Base-by-base conservation (phyloP, 2,329 filamentous ascomycete genomes). In the Ceratocystis ficicola region DNA sequence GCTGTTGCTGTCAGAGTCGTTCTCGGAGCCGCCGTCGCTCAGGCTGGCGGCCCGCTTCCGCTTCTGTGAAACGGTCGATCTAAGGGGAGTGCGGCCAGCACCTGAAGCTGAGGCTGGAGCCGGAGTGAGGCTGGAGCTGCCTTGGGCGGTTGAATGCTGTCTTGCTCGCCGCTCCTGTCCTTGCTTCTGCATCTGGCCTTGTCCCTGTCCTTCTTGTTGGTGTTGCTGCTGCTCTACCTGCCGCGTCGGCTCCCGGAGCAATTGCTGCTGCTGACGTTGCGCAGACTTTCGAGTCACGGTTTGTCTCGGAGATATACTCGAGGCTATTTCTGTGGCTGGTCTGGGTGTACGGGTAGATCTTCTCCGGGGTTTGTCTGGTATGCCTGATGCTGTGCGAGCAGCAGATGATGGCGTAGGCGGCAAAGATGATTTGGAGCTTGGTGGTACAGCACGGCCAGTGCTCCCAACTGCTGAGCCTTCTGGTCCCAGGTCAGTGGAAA, bases 1-100 rank as follows among this genome's bases (percentile, higher is more conserved):
- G 15, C 6, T 5, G 22, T 64, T 44, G 22, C 62, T 50, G 28
- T 66, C 64, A 46, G 36, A 48, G 46, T 69, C 68, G 61, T 63
- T 36, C 1, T 61, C 65, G 44, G 25, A 32, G 17, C 1, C 44
- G 22, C 57, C n/a, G 28, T 48, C 44, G 36, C 36, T 41, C n/a
- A 52, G 10, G 22, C 41, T 17, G n/a, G 12, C 44, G 12, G 28
- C 52, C 15, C 48, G 64, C 60, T 65, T 66, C 6, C 46, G 57
- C 28, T 44, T 59, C 41, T n/a, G 64, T 44, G 60, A 30, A n/a
- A 20, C 52, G 12, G 41, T 20, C 30, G 60, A 62, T 46, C 22
- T 62, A 46, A 62, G 60, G 22, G 60, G 60, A 25, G 60, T 48
- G 5, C 60, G 60, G 41, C 60, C 20, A 32, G 60, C 15, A 3